Percentiles rank a stretch among this genome's conserved stretches.
These are phyloP conservation scores for Aspergillus ibericus DNA, from an alignment of 2,329 filamentous ascomycete species.

Conservation along the genomic window DNA sequence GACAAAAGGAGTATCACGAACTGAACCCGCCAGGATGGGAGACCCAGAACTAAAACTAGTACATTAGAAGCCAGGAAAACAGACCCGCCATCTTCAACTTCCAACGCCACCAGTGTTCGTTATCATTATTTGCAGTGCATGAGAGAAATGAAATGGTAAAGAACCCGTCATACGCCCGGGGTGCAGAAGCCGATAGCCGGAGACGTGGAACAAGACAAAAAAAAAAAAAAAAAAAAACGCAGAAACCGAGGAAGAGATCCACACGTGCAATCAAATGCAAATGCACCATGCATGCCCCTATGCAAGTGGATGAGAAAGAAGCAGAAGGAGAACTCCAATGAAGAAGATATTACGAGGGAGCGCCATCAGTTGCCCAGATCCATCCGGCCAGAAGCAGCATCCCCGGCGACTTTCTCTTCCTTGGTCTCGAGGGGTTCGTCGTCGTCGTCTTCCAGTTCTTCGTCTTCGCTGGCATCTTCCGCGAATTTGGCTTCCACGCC, in stretches of 20 bases:
- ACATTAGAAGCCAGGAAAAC: slow-evolving; percentile 24
- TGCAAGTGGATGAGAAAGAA: neutral
- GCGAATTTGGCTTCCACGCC: slow-evolving; percentile 75
- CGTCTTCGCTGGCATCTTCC: slow-evolving; percentile 65
- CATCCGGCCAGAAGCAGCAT: slow-evolving; percentile 38
- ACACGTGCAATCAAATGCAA: neutral
- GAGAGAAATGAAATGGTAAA: slow-evolving; percentile 24
- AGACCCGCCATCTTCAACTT: slow-evolving; percentile 27
- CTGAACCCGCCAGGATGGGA: slow-evolving; percentile 4
- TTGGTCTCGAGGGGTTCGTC: slow-evolving; percentile 32
- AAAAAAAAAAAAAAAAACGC: too few relatives aligned
- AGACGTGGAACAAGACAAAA: slow-evolving; percentile 3
- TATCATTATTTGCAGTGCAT: slow-evolving; percentile 30
- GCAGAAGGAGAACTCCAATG: neutral
- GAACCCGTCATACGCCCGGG: slow-evolving; percentile 30
- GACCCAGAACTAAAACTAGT: slow-evolving; percentile 20
- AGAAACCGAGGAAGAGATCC: slow-evolving; percentile 2
- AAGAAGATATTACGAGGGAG: neutral
- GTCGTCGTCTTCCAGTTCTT: slow-evolving; percentile 42
- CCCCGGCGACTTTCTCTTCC: slow-evolving; percentile 26
- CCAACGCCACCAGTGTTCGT: slow-evolving; percentile 27
- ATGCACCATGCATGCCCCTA: neutral
- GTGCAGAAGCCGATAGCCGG: slow-evolving; percentile 12
- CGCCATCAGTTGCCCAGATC: slow-evolving; percentile 33
- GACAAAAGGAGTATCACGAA: neutral